Evolutionary conservation across 768 basidiomycete species (phyloP).

Genomic region (Tylopilus plumbeoviolaceoides): DNA sequence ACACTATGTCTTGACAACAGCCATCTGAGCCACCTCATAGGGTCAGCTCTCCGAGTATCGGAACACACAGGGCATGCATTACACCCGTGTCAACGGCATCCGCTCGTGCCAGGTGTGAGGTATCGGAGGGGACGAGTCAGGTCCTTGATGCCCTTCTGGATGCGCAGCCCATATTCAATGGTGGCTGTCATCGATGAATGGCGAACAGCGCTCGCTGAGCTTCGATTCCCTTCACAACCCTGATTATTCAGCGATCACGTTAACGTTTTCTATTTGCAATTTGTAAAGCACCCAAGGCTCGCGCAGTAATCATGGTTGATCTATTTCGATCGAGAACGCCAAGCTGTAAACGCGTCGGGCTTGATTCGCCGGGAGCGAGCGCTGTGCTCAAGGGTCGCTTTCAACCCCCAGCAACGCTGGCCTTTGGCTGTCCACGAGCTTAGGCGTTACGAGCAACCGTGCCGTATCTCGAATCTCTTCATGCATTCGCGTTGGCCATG

Average conservation of each 20-base stretch:
- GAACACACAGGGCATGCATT: background rate
- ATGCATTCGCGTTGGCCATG: background rate
- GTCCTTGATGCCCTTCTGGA: conserved; percentile 3
- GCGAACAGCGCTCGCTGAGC: background rate
- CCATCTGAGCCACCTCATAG: background rate
- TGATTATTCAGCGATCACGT: background rate
- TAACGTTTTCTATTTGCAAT: background rate
- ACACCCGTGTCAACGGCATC: background rate
- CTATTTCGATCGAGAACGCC: background rate
- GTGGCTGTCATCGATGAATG: background rate
- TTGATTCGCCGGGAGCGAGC: background rate
- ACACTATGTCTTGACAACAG: background rate
- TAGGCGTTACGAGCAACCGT: background rate
- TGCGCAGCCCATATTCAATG: conserved; percentile 2
- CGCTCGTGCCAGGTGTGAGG: background rate
- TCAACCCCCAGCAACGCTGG: background rate
- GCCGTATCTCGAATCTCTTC: background rate
- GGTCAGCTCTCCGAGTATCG: conserved; percentile 2
- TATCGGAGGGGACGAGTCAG: background rate
- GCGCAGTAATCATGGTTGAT: background rate
- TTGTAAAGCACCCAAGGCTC: conserved; percentile 2
- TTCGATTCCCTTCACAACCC: background rate
- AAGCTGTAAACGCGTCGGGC: background rate
- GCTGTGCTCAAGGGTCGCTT: background rate
- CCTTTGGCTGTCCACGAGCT: background rate